Evolutionary conservation across 2,329 filamentous ascomycete genomes (phyloP).

Genomic region (Penicillium sp.): DNA sequence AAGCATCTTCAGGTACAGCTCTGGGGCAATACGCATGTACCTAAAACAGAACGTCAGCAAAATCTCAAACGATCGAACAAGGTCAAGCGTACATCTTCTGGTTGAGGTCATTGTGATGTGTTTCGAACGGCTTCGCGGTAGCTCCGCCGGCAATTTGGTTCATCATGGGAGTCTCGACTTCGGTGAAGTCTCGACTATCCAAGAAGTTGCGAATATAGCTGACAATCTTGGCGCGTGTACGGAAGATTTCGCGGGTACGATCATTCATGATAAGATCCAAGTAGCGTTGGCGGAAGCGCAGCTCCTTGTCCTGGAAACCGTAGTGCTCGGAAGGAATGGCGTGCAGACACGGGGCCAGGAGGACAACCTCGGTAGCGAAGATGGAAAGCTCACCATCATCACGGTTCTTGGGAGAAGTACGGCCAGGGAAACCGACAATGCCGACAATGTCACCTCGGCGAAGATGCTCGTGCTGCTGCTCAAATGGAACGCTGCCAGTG

Average conservation of each 20-base stretch:
- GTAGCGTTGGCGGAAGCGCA: constrained; percentile 89
- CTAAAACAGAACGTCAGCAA: constrained; percentile 58
- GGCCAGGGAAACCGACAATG: constrained; percentile 78
- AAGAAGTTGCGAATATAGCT: constrained; percentile 88
- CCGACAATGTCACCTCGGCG: constrained; percentile 93
- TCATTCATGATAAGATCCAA: constrained; percentile 98
- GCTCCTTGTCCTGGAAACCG: constrained; percentile 93
- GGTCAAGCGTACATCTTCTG: constrained; percentile 52
- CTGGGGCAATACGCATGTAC: constrained; percentile 92
- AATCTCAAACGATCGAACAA: too few relatives aligned
- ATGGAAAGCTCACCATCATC: constrained; percentile 91
- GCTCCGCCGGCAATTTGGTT: constrained; percentile 94
- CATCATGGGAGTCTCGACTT: constrained; percentile 98
- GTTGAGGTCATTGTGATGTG: constrained; percentile 93
- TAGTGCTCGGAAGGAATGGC: constrained; percentile 83
- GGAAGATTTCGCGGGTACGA: constrained; percentile 77
- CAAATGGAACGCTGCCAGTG: constrained; percentile 71
- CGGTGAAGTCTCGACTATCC: constrained; percentile 82
- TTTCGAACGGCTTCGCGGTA: constrained; percentile 91
- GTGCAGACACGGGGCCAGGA: constrained; percentile 89
- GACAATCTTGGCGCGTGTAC: constrained; percentile 84
- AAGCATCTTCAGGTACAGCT: constrained; percentile 94
- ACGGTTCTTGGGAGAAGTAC: constrained; percentile 86
- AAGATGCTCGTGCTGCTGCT: constrained; percentile 85
- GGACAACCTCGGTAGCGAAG: constrained; percentile 81